Evolutionary conservation across 345 rosid species (phyloP).

Genomic region (Eucalyptus erythrocorys): DNA sequence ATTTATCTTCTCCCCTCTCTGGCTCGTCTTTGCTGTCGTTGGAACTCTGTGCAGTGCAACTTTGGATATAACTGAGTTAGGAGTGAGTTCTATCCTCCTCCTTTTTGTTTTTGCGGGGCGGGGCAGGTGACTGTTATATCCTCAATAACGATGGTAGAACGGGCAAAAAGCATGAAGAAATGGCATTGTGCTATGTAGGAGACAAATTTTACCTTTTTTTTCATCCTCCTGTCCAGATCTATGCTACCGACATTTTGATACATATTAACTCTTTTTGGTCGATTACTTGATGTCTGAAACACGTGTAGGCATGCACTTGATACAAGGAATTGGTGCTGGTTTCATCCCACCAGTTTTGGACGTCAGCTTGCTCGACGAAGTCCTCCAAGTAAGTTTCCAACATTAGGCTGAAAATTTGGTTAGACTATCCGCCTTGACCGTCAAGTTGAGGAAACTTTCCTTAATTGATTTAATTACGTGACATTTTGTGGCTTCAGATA

Average conservation of each 20-base stretch:
- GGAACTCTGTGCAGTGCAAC: not conserved
- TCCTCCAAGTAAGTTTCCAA: slow-evolving; percentile 17
- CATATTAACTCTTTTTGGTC: not conserved
- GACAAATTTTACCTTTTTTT: not conserved
- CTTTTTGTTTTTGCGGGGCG: not conserved
- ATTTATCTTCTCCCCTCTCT: not conserved
- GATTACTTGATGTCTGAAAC: not conserved
- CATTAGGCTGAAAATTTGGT: not conserved
- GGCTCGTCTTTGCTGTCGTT: not conserved
- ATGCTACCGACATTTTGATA: not conserved
- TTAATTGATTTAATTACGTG: accelerated
- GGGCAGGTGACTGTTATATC: not conserved
- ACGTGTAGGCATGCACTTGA: slow-evolving; percentile 29
- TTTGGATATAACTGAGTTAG: not conserved
- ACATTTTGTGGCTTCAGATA: slow-evolving; percentile 5
- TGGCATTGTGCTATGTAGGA: not conserved
- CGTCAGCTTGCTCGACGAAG: slow-evolving; percentile 35
- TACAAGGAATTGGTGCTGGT: slow-evolving; percentile 59
- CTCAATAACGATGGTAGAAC: not conserved
- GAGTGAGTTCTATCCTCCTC: not conserved
- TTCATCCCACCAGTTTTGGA: slow-evolving; percentile 30
- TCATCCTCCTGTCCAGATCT: not conserved
- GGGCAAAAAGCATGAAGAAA: not conserved
- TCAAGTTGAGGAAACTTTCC: not conserved
- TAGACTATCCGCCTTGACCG: not conserved